A percentile compares a stretch with the other conserved stretches of the same genome.
Conservation (phyloP, 2,329 filamentous ascomycete genomes). For the Mariannaea elegans region DNA sequence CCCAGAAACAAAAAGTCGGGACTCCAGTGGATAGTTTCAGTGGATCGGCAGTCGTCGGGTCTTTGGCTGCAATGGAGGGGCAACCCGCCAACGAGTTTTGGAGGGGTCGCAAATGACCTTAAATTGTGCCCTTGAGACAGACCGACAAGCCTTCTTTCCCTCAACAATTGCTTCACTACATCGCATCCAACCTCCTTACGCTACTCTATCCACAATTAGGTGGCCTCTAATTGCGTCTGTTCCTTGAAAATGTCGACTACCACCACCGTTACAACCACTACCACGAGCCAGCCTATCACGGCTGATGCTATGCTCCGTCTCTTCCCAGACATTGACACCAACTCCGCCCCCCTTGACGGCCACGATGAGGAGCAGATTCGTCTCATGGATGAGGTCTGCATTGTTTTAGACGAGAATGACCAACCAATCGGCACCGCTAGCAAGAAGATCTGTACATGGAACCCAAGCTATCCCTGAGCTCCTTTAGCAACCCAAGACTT, state of each 20-base stretch:
- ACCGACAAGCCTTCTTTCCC: slow-evolving; percentile 28
- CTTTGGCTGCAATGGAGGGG: slow-evolving; percentile 35
- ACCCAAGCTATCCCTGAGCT: not conserved
- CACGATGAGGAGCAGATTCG: slow-evolving; percentile 98
- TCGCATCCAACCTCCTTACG: not conserved
- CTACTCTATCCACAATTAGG: not conserved
- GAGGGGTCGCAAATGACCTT: slow-evolving; percentile 32
- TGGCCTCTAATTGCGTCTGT: not conserved
- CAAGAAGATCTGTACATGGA: slow-evolving; percentile 92
- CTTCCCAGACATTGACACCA: slow-evolving; percentile 84
- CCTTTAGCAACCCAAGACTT: not conserved
- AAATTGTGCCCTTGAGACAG: slow-evolving; percentile 34
- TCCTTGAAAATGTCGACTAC: slow-evolving; percentile 44
- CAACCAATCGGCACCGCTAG: slow-evolving; percentile 92
- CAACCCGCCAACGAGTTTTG: slow-evolving; percentile 27
- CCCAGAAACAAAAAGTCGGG: slow-evolving; percentile 9
- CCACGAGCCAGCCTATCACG: slow-evolving; percentile 72
- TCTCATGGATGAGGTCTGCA: slow-evolving; percentile 98
- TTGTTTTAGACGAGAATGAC: slow-evolving; percentile 93
- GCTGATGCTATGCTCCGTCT: slow-evolving; percentile 86
- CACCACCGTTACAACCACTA: slow-evolving; percentile 52
- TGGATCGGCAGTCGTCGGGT: slow-evolving; percentile 17
- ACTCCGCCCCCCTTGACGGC: slow-evolving; percentile 79
- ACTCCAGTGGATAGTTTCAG: slow-evolving; percentile 32
- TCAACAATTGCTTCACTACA: slow-evolving; percentile 9